phyloP scores from a whole-genome alignment of 768 basidiomycete genomes.

The Mycena floridula region DNA sequence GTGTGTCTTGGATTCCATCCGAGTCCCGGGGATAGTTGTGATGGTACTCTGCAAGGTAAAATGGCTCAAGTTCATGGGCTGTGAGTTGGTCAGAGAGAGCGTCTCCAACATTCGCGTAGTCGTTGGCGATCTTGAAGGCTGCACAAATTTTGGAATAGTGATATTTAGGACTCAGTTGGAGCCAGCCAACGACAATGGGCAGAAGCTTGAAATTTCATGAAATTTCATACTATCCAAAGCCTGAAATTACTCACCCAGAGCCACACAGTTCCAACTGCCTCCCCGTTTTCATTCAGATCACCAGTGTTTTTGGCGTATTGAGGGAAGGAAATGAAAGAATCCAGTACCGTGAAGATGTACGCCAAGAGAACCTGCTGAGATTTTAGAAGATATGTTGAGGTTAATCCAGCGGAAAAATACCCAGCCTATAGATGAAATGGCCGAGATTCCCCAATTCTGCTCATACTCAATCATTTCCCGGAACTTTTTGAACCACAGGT shows the following conservation, averaged over 20 bases:
- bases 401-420: constrained; percentile 27
- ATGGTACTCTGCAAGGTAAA: background rate
- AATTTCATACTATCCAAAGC: too few relatives aligned
- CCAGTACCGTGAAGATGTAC: constrained; percentile 32
- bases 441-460: constrained; percentile 34
- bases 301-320: constrained; percentile 10
- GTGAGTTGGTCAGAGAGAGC: constrained; percentile 2
- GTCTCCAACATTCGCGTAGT: constrained; percentile 17
- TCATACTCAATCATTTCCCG: constrained; percentile 25
- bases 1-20: background rate
- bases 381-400: constrained; percentile 27
- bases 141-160: constrained; percentile 22
- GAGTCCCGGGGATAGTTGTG: too few relatives aligned
- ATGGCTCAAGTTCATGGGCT: constrained; percentile 2
- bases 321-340: constrained; percentile 22
- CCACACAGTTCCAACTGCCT: constrained; percentile 34
- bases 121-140: constrained; percentile 25
- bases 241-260: too few relatives aligned
- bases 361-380: constrained; percentile 40
- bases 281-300: constrained; percentile 25
- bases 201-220: too few relatives aligned
- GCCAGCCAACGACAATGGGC: constrained; percentile 33
- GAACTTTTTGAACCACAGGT: constrained; percentile 34
- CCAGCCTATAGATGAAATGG: constrained; percentile 19
- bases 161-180: constrained; percentile 34